phyloP scores from a whole-genome alignment of 768 basidiomycete species.

The Piloderma croceum region DNA sequence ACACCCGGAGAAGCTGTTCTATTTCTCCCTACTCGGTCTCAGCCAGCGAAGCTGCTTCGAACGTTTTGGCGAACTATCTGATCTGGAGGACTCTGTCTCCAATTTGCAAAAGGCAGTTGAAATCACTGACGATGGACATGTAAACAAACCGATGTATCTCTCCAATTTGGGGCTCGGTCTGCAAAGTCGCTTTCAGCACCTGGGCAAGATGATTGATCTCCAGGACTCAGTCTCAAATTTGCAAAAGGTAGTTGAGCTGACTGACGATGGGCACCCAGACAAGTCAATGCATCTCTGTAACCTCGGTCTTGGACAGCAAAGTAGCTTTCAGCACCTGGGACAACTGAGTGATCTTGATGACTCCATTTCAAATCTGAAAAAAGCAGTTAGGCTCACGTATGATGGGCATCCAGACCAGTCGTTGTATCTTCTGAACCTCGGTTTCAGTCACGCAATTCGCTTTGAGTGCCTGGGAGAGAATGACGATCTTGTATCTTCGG shows the following conservation, averaged over 20 bases:
- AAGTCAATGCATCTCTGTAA: slow-evolving; percentile 9
- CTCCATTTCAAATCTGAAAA: no score
- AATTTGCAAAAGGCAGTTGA: slow-evolving; percentile 6
- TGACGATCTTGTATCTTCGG: no score
- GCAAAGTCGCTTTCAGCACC: no score
- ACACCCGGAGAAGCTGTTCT: slow-evolving; percentile 1
- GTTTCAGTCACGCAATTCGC: slow-evolving; percentile 12
- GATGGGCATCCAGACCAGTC: slow-evolving; percentile 1
- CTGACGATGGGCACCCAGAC: slow-evolving; percentile 9
- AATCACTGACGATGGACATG: slow-evolving; percentile 3
- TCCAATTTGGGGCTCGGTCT: slow-evolving; percentile 22
- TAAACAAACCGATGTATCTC: background rate
- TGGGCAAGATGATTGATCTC: no score
- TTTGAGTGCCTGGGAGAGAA: slow-evolving; percentile 20
- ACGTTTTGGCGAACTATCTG: slow-evolving; percentile 17
- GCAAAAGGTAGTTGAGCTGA: slow-evolving; percentile 8
- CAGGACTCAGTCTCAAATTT: no score
- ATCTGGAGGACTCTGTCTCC: slow-evolving; percentile 19
- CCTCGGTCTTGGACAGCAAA: slow-evolving; percentile 8
- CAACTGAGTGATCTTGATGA: slow-evolving; percentile 20
- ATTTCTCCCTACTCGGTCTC: slow-evolving; percentile 9
- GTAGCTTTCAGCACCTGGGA: slow-evolving; percentile 16
- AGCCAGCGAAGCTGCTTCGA: slow-evolving; percentile 17
- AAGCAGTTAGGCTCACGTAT: slow-evolving; percentile 8
- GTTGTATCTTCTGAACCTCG: slow-evolving; percentile 14